Evolutionary conservation across 306 rosid genomes (phyloP).

Genomic region (Begonia fuchsioides): DNA sequence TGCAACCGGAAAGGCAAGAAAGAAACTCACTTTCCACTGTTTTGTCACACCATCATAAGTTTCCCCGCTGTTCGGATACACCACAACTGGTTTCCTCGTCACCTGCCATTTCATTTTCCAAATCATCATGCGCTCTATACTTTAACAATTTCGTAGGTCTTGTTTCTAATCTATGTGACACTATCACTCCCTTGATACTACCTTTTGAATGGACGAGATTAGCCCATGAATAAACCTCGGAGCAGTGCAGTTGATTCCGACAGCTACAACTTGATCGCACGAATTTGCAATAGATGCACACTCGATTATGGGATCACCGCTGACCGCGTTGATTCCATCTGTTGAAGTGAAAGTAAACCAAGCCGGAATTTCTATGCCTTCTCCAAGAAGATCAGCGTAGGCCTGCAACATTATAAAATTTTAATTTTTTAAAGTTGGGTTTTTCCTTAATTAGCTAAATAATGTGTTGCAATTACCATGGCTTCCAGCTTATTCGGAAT

Average conservation of each 20-base stretch:
- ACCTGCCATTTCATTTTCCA: no score
- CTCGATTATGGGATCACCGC: constrained; percentile 63
- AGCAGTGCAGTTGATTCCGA: constrained; percentile 82
- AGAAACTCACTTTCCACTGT: constrained; percentile 60
- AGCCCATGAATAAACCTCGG: constrained; percentile 70
- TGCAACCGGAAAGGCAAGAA: neutral
- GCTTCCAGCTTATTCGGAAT: constrained; percentile 80
- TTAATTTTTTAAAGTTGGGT: neutral
- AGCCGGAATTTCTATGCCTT: constrained; percentile 59
- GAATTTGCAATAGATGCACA: constrained; percentile 70
- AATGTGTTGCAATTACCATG: constrained; percentile 46
- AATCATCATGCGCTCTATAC: no score
- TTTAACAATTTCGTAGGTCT: neutral
- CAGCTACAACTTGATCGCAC: constrained; percentile 49
- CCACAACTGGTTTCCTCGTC: constrained; percentile 51
- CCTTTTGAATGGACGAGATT: constrained; percentile 46
- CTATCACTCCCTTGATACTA: no score
- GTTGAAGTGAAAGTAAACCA: constrained; percentile 79
- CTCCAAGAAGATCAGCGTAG: constrained; percentile 58
- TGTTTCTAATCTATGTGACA: no score
- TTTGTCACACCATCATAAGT: constrained; percentile 45
- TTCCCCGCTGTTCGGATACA: constrained; percentile 92
- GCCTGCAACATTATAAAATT: constrained; percentile 33
- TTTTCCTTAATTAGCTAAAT: no score
- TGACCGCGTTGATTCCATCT: constrained; percentile 54